phyloP scores from a whole-genome alignment of 129 eudicot genomes.

The Erigeron canadensis region DNA sequence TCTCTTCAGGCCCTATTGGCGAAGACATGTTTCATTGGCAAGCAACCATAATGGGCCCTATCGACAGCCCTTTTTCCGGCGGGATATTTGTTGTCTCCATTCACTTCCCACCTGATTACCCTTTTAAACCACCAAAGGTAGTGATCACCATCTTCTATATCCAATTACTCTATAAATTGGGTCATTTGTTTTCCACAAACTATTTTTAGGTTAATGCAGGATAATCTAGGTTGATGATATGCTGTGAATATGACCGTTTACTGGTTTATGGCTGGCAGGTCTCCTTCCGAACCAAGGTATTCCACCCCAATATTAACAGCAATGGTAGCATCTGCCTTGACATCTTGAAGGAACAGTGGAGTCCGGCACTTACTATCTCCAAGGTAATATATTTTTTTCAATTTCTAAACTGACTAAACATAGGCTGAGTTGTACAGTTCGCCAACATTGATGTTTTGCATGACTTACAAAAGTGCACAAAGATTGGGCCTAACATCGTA shows the following conservation, averaged over 20 bases:
- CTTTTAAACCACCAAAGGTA: constrained; percentile 89
- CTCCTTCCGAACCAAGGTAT: constrained; percentile 76
- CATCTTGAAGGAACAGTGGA: constrained; percentile 84
- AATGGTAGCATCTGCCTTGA: constrained; percentile 85
- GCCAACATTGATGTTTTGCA: not conserved
- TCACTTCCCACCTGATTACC: constrained; percentile 85
- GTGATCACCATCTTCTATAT: not conserved
- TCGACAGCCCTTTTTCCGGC: constrained; percentile 76
- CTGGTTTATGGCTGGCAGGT: constrained; percentile 39
- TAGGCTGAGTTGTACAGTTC: not conserved
- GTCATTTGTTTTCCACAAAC: not conserved
- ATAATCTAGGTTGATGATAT: not conserved
- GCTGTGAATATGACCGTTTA: not conserved
- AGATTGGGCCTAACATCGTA: not conserved
- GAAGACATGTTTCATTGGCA: constrained; percentile 92
- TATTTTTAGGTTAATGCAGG: not conserved
- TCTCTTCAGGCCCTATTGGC: constrained; percentile 65
- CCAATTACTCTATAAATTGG: not conserved
- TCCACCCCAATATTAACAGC: constrained; percentile 77
- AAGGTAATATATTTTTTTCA: constrained; percentile 43
- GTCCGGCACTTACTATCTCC: constrained; percentile 81
- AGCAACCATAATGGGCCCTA: constrained; percentile 86
- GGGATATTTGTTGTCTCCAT: constrained; percentile 71
- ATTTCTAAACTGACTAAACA: not conserved
- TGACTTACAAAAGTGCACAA: not conserved